These are phyloP conservation scores for Brassica juncea DNA, from an alignment of 345 rosid genomes.

Conservation along the genomic window DNA sequence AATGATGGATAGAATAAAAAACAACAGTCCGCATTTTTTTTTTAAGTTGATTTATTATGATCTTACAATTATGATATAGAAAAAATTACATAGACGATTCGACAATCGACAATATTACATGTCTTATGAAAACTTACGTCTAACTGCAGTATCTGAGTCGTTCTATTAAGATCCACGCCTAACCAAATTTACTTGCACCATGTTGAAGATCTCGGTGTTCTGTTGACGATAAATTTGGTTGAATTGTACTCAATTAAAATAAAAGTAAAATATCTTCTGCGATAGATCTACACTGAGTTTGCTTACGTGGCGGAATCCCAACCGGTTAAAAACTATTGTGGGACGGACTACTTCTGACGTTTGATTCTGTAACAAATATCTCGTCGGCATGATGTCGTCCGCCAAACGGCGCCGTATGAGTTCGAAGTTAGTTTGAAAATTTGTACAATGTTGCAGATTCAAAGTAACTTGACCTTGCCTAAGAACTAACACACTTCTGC, in stretches of 20 bases:
- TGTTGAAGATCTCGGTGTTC: background rate
- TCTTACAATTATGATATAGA: background rate
- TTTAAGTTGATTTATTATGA: too few relatives aligned
- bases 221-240: constrained; percentile 28
- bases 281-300: background rate
- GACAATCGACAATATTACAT: too few relatives aligned
- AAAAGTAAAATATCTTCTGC: constrained; percentile 14
- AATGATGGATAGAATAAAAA: background rate
- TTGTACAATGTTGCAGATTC: background rate
- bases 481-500: too few relatives aligned
- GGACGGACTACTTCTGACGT: background rate
- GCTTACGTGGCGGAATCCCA: background rate
- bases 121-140: too few relatives aligned
- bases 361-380: background rate
- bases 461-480: background rate
- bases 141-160: too few relatives aligned
- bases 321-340: background rate
- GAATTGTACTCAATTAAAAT: constrained; percentile 17
- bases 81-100: too few relatives aligned
- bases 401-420: background rate
- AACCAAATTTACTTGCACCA: too few relatives aligned
- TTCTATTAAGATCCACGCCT: too few relatives aligned
- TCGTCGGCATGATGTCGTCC: background rate
- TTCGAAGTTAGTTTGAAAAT: background rate
- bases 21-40: too few relatives aligned